Percentiles rank a stretch among this genome's conserved stretches.
phyloP scores from a whole-genome alignment of 2,329 filamentous ascomycete species.

The Phialemoniopsis sp. region DNA sequence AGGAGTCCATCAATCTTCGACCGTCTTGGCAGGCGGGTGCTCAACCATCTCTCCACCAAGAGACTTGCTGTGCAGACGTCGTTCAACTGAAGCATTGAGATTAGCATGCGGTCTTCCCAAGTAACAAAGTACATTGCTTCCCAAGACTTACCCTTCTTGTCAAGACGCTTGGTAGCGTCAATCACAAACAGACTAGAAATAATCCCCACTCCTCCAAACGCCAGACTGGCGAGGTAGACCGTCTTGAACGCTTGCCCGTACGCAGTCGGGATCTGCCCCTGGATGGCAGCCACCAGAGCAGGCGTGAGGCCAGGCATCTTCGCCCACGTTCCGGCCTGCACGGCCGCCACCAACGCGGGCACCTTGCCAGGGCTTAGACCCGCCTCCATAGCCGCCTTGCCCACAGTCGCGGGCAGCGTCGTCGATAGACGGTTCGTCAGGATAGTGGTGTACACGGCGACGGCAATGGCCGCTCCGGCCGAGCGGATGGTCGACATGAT shows the following conservation, averaged over 20 bases:
- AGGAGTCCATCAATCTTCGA: no score
- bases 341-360: neutral
- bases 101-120: no score
- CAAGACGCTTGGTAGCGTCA: slow-evolving; percentile 1
- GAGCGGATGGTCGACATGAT: slow-evolving; percentile 32
- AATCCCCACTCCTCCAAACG: slow-evolving; percentile 3
- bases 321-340: neutral
- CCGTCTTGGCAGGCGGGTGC: no score
- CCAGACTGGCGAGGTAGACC: slow-evolving; percentile 4
- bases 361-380: slow-evolving; percentile 13
- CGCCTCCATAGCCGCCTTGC: slow-evolving; percentile 25
- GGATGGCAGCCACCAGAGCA: neutral
- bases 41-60: no score
- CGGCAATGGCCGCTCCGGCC: slow-evolving; percentile 27
- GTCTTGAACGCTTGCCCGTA: slow-evolving; percentile 6
- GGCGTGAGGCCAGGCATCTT: neutral
- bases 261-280: neutral
- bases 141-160: neutral
- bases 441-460: slow-evolving; percentile 33
- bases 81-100: no score
- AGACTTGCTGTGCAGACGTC: no score
- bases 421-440: slow-evolving; percentile 27
- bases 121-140: no score
- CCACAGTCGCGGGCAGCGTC: slow-evolving; percentile 27
- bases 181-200: slow-evolving; percentile 1